Conservation (phyloP, 768 basidiomycete genomes). For the Macrolepiota fuliginosa region DNA sequence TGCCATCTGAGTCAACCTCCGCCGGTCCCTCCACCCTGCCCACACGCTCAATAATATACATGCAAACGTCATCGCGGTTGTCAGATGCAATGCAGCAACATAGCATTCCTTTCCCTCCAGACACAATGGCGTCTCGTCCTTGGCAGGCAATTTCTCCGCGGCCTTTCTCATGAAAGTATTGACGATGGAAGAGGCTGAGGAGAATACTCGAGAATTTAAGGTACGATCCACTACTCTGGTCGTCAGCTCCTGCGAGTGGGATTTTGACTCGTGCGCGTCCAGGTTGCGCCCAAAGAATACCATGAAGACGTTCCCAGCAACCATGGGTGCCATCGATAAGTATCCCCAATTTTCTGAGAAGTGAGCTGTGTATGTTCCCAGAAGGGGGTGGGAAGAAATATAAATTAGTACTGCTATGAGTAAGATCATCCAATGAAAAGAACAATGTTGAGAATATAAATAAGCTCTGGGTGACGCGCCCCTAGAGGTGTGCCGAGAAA, state of each 20-base stretch:
- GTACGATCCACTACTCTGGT: neutral
- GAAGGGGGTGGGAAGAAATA: constrained; percentile 18
- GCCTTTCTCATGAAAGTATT: neutral
- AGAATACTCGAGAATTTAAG: neutral
- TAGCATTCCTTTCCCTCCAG: constrained; percentile 60
- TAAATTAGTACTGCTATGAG: neutral
- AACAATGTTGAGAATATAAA: neutral
- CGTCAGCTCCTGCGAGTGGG: constrained; percentile 1
- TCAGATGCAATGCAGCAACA: constrained; percentile 52
- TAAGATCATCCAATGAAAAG: neutral
- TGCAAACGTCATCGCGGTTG: constrained; percentile 42
- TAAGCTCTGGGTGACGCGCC: neutral
- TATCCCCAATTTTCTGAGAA: constrained; percentile 89
- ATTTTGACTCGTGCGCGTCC: constrained; percentile 57
- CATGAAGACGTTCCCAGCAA: constrained; percentile 84
- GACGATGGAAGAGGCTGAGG: neutral
- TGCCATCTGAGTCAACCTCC: constrained; percentile 21
- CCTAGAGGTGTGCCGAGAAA: neutral
- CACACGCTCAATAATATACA: constrained; percentile 47
- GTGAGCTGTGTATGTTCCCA: constrained; percentile 22
- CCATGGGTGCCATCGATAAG: constrained; percentile 67
- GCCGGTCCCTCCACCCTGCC: constrained; percentile 48
- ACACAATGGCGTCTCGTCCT: constrained; percentile 40
- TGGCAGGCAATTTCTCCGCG: neutral
- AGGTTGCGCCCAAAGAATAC: constrained; percentile 78